Percentiles rank a stretch among this genome's conserved stretches.
phyloP scores from a whole-genome alignment of 352 stramenopile genomes.

The Globisporangium megalacanthum region DNA sequence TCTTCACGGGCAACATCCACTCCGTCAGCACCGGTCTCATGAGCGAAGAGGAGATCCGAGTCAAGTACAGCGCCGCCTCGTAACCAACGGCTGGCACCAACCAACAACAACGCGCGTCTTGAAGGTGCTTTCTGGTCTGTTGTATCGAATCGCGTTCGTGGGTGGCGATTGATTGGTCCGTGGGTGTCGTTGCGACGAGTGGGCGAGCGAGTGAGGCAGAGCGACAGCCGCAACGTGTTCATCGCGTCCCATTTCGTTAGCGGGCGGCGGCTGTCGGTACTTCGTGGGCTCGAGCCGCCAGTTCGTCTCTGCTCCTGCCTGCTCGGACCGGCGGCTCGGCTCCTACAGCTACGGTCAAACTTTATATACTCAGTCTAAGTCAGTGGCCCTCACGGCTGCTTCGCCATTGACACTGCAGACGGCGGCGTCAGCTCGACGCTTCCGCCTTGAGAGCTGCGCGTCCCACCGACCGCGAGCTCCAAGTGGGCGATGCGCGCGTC shows the following conservation, averaged over 20 bases:
- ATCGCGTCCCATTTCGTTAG: constrained; percentile 1
- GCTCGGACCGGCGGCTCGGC: neutral
- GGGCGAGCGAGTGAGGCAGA: too few relatives aligned
- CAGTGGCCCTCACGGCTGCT: neutral
- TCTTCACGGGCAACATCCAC: constrained; percentile 90
- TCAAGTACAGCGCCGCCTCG: constrained; percentile 89
- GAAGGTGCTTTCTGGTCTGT: too few relatives aligned
- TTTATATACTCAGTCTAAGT: constrained; percentile 2
- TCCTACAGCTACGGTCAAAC: constrained; percentile 1
- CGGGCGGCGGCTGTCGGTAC: neutral
- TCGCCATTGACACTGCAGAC: neutral
- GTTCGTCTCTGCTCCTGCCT: neutral
- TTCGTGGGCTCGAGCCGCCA: neutral
- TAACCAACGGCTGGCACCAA: constrained; percentile 21
- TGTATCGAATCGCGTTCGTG: neutral
- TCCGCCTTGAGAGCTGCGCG: constrained; percentile 8
- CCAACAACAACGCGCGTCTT: constrained; percentile 18
- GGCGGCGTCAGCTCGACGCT: neutral
- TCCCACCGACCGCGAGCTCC: constrained; percentile 40
- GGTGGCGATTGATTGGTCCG: neutral
- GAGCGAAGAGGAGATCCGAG: constrained; percentile 92
- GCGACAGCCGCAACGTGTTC: neutral
- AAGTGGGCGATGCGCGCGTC: constrained; percentile 45
- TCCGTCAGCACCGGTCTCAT: constrained; percentile 86
- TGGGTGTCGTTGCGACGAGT: too few relatives aligned